phyloP scores from a whole-genome alignment of 2,329 filamentous ascomycete species.

The Scedosporium aurantiacum region DNA sequence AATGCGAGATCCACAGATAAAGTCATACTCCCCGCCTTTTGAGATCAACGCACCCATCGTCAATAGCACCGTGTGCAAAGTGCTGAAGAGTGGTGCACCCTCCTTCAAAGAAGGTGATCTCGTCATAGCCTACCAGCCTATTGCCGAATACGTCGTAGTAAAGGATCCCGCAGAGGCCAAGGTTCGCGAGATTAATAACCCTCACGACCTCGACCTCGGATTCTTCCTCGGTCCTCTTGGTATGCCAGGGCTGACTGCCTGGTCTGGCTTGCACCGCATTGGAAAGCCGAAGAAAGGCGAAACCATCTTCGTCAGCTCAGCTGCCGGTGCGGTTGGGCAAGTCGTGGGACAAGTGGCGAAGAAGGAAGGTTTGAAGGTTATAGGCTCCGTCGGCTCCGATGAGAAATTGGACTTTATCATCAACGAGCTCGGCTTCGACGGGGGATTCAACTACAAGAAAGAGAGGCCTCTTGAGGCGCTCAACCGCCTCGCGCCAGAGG shows the following conservation, averaged over 20 bases:
- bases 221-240: slow-evolving; percentile 62
- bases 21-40: slow-evolving; percentile 49
- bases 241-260: slow-evolving; percentile 55
- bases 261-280: slow-evolving; percentile 56
- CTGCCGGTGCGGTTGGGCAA: slow-evolving; percentile 72
- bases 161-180: slow-evolving; percentile 27
- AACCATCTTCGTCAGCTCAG: slow-evolving; percentile 72
- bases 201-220: slow-evolving; percentile 51
- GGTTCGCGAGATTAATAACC: slow-evolving; percentile 54
- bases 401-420: slow-evolving; percentile 62
- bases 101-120: slow-evolving; percentile 59
- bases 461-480: slow-evolving; percentile 61
- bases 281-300: slow-evolving; percentile 54
- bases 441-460: slow-evolving; percentile 81
- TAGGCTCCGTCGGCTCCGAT: slow-evolving; percentile 70
- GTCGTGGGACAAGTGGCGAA: slow-evolving; percentile 77
- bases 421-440: slow-evolving; percentile 40
- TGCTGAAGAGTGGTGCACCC: slow-evolving; percentile 56
- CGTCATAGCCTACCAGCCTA: slow-evolving; percentile 43
- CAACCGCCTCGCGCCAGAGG: slow-evolving; percentile 58
- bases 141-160: slow-evolving; percentile 59
- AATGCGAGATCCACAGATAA: slow-evolving; percentile 54
- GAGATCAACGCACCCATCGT: slow-evolving; percentile 50
- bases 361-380: slow-evolving; percentile 65
- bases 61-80: slow-evolving; percentile 53